phyloP scores from a whole-genome alignment of 805 yeast species.

The Saccharomycopsis fodiens region DNA sequence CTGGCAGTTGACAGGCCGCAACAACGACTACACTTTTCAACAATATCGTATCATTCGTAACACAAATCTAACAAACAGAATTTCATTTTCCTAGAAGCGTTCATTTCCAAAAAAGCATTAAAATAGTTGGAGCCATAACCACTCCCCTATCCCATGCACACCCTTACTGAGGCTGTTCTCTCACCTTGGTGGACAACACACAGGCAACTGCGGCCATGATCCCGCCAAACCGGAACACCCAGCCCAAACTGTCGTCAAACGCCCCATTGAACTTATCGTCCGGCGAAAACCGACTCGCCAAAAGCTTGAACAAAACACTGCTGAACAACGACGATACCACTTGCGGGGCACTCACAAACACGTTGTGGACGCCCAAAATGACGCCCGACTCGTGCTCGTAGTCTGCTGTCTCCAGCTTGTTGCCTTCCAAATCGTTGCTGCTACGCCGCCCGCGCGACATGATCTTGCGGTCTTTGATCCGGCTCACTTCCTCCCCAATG shows the following conservation, averaged over 20 bases:
- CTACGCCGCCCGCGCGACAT: conserved; percentile 15
- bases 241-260: conserved; percentile 39
- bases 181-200: conserved; percentile 34
- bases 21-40: no score
- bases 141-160: conserved; percentile 32
- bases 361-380: conserved; percentile 49
- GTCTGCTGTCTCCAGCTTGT: conserved; percentile 5
- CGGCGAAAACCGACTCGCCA: conserved; percentile 24
- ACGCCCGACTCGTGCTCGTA: conserved; percentile 51
- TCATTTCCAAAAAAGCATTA: not conserved
- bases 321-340: conserved; percentile 43
- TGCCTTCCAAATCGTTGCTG: not conserved
- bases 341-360: conserved; percentile 52
- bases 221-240: conserved; percentile 55
- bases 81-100: no score
- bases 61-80: no score
- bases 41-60: no score
- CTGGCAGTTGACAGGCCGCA: no score
- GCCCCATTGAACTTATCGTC: conserved; percentile 22
- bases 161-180: no score
- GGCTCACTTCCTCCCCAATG: conserved; percentile 48
- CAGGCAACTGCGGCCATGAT: conserved; percentile 41
- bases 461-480: conserved; percentile 42
- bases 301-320: conserved; percentile 36
- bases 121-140: conserved; percentile 19